Evolutionary conservation across 2,329 filamentous ascomycete species (phyloP), one percentile per base, ranked within the genome.

Genomic region (Fusarium humuli): DNA sequence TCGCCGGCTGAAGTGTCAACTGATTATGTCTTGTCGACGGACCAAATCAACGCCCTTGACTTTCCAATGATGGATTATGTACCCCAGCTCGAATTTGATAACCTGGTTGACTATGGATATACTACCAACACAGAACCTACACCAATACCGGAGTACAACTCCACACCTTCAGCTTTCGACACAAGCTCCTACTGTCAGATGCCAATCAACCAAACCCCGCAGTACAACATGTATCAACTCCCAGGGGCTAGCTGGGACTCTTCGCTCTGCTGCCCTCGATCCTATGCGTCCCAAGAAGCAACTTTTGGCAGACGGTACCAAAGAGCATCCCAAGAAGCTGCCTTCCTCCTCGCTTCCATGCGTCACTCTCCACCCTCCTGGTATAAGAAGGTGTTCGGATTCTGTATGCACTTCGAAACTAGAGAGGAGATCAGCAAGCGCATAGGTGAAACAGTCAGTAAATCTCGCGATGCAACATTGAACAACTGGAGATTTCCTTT

Each of bases 401-500:
- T 63, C 13, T 63, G 60, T 3, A 14, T 63, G 46, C 60, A 63
- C 18, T 63, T 63, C 1, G 60, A 63, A 7, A 63, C 60, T 0
- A 14, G 47, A 8, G 60, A 63, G 1, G 60, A 63, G 16, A 63
- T 63, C 9, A 29, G 18, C 5, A 22, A 32, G 10, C 60, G 60
- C 0, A 6, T 63, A 6, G 47, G 40, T 0, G 47, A 62, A 6
- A 12, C 22, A 16, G 13, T 63, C 3, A 22, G 60, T 0, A 62
- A 46, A 18, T 23, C 46, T 4, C 49, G 14, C 1, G 41, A 62
- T 6, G 10, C 7, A 1, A 47, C 60, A 1, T 18, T 63, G 20
- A 63, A 63, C 37, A 63, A 62, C 34, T 63, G 60, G 60, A 47
- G 10, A 12, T 55, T 29, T 16, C 57, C 60, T 0, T 62, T 63